Conservation (phyloP, 306 rosid species). For the Quercus glauca region DNA sequence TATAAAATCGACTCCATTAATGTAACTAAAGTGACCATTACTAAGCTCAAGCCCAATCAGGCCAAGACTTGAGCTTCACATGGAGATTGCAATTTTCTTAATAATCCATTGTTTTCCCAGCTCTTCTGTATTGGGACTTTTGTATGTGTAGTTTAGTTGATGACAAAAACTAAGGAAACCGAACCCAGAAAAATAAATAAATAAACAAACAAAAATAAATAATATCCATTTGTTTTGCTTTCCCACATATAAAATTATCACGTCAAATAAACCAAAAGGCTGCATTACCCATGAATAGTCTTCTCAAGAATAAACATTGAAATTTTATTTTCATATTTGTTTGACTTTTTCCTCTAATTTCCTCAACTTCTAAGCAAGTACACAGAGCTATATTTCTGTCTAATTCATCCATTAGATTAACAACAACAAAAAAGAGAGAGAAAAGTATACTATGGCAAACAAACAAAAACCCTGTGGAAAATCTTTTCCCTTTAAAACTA, state of each 20-base stretch:
- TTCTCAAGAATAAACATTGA: not conserved
- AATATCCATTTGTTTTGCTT: not conserved
- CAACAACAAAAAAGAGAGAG: not conserved
- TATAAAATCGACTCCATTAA: not conserved
- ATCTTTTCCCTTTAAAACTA: not conserved
- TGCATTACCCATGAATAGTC: not conserved
- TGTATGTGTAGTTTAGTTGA: not conserved
- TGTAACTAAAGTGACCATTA: not conserved
- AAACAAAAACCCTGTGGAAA: not conserved
- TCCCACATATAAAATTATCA: not conserved
- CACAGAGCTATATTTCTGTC: not conserved
- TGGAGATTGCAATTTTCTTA: not conserved
- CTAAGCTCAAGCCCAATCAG: not conserved
- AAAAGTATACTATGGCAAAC: not conserved
- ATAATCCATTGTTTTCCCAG: not conserved
- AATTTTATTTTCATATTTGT: not conserved
- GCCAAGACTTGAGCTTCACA: constrained; percentile 3
- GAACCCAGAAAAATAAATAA: constrained; percentile 2
- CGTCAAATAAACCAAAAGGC: not conserved
- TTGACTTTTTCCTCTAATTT: not conserved
- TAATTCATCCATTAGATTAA: not conserved
- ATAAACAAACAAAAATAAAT: not conserved
- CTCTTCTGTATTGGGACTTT: not conserved
- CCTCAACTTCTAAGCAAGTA: not conserved
- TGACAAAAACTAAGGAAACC: not conserved